Percentiles rank a stretch among this genome's conserved stretches.
phyloP scores from a whole-genome alignment of 2,329 filamentous ascomycete species.

The Didymella arachidicola region DNA sequence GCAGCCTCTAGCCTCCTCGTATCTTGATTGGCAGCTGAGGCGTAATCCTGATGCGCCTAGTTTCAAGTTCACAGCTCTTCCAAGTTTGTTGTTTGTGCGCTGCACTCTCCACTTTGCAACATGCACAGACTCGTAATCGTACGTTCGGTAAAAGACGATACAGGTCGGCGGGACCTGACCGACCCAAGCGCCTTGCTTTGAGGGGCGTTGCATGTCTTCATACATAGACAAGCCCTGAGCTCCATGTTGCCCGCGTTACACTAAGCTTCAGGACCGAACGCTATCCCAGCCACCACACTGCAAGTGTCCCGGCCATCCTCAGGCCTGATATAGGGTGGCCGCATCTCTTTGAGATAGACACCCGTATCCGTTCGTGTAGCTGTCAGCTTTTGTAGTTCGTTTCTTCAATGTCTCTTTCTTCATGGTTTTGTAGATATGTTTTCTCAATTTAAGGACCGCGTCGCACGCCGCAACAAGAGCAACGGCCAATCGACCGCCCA shows the following conservation, averaged over 20 bases:
- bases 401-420: constrained; percentile 26
- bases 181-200: constrained; percentile 25
- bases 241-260: constrained; percentile 24
- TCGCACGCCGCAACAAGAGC: constrained; percentile 29
- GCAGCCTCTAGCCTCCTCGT: constrained; percentile 17
- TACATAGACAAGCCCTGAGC: constrained; percentile 25
- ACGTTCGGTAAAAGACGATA: constrained; percentile 25
- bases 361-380: constrained; percentile 3
- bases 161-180: constrained; percentile 23
- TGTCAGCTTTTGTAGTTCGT: constrained; percentile 9
- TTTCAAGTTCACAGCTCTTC: constrained; percentile 46
- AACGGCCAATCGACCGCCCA: constrained; percentile 39
- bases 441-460: constrained; percentile 29
- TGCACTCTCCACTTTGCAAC: constrained; percentile 31
- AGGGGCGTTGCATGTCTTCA: constrained; percentile 21
- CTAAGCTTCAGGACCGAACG: constrained; percentile 21
- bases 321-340: constrained; percentile 15
- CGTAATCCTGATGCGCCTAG: constrained; percentile 34
- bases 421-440: constrained; percentile 26
- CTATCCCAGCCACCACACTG: constrained; percentile 19
- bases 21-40: constrained; percentile 39
- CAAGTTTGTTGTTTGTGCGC: constrained; percentile 48
- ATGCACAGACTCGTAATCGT: constrained; percentile 32
- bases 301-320: constrained; percentile 23
- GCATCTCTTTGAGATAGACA: constrained; percentile 4